These are phyloP conservation scores for Nemania sp. DNA, from an alignment of 2,329 filamentous ascomycete species.

Conservation along the genomic window DNA sequence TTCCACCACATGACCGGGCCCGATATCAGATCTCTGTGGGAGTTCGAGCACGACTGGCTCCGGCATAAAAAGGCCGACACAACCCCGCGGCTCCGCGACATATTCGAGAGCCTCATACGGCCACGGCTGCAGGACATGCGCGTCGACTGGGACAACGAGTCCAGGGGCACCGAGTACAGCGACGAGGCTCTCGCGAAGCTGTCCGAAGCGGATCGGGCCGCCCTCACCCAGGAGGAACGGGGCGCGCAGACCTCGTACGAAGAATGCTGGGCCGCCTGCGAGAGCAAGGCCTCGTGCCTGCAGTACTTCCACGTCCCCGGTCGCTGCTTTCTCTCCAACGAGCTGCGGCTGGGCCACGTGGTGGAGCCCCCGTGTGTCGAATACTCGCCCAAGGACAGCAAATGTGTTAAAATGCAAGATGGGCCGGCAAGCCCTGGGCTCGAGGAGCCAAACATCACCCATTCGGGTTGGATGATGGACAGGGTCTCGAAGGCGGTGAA, in stretches of 20 bases:
- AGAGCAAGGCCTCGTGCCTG: constrained; percentile 22
- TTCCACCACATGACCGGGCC: constrained; percentile 26
- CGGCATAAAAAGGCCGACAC: neutral
- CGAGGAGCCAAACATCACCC: neutral
- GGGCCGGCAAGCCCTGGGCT: neutral
- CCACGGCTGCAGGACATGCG: constrained; percentile 10
- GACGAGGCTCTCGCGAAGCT: constrained; percentile 12
- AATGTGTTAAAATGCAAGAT: neutral
- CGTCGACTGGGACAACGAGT: constrained; percentile 18
- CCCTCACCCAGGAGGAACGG: constrained; percentile 3
- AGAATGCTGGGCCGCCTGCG: constrained; percentile 19
- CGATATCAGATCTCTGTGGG: constrained; percentile 18
- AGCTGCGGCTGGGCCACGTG: constrained; percentile 22
- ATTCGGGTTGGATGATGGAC: constrained; percentile 9
- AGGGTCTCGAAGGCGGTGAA: neutral
- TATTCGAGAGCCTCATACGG: constrained; percentile 8
- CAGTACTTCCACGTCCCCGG: constrained; percentile 14
- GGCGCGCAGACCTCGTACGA: constrained; percentile 16
- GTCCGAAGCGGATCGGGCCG: neutral
- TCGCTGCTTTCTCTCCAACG: constrained; percentile 19
- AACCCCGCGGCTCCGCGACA: constrained; percentile 13
- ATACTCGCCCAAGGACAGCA: constrained; percentile 1
- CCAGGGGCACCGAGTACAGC: constrained; percentile 22
- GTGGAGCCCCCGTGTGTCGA: constrained; percentile 15
- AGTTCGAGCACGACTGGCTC: constrained; percentile 24